Evolutionary conservation across 2,329 filamentous ascomycete genomes (phyloP), one percentile per base, ranked within the genome.

Genomic region (Fusarium sp.): DNA sequence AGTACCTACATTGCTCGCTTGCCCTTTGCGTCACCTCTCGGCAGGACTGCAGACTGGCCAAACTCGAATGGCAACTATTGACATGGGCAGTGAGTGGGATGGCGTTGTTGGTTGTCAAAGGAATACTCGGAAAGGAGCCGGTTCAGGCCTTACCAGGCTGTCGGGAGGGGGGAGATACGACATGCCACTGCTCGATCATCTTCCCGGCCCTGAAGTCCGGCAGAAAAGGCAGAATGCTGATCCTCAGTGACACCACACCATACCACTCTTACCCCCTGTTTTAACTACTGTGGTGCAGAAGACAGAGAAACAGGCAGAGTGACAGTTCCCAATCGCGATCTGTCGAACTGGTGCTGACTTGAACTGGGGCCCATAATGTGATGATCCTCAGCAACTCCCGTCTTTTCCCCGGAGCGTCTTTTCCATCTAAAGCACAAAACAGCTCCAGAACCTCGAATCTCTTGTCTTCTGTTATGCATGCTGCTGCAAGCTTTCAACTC

Each of bases 111-210:
- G 23, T 47, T 34, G 43, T 55, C 40, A 55, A 25, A 51, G 46
- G 47, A 30, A 56, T 59, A 48, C 21, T 37, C 46, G 61, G 68
- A 68, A 61, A 45, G 46, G 68, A 69, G 55, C 63, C 65, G 65
- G 59, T 46, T 54, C 56, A 54, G 55, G 59, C 61, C 49, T 68
- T 74, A 74, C 73, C 73, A 72, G 62, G 65, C 72, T 66, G 68
- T 72, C 66, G 72, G 73, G 70, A 75, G 58, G 61, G 50, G 53
- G 56, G 43, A 56, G 68, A 63, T 71, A 34, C 43, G 55, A 50
- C 57, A 43, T 37, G 25, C 37, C 51, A 55, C 55, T 60, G 45
- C 43, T 59, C 57, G 61, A 68, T 64, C 55, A 48, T 47, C 55
- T 58, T 71, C 46, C 59, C 55, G 65, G 62, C 48, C 59, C 55